Conservation (phyloP, 345 rosid genomes). For the Durio zibethinus region DNA sequence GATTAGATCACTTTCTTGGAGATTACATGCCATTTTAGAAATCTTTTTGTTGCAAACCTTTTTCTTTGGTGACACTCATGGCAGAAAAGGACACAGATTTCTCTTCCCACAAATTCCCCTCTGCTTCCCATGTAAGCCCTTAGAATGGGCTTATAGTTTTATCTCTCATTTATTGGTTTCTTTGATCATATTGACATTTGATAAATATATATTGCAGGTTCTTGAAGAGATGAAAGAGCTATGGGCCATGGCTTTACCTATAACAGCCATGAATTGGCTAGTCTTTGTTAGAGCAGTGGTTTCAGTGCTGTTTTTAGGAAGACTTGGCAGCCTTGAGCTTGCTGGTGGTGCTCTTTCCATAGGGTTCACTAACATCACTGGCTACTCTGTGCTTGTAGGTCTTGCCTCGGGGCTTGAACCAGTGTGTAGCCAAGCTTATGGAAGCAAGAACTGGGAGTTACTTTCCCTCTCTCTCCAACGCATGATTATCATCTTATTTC, state of each 20-base stretch:
- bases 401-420: slow-evolving; percentile 96
- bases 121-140: slow-evolving; percentile 47
- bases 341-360: slow-evolving; percentile 98
- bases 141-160: background rate
- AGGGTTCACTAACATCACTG: slow-evolving; percentile 96
- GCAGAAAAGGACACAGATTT: slow-evolving; percentile 46
- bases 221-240: slow-evolving; percentile 73
- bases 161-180: background rate
- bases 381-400: slow-evolving; percentile 88
- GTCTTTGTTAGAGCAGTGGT: slow-evolving; percentile 75
- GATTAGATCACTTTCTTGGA: background rate
- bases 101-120: slow-evolving; percentile 41
- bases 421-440: slow-evolving; percentile 92
- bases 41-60: background rate
- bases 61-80: slow-evolving; percentile 31
- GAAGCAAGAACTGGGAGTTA: slow-evolving; percentile 85
- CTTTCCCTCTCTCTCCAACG: slow-evolving; percentile 79
- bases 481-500: slow-evolving; percentile 72
- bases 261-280: slow-evolving; percentile 77
- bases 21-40: slow-evolving; percentile 7
- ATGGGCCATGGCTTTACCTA: slow-evolving; percentile 82
- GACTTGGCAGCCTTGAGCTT: slow-evolving; percentile 84
- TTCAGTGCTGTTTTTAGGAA: slow-evolving; percentile 79
- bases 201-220: slow-evolving; percentile 34
- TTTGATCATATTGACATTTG: background rate